phyloP scores from a whole-genome alignment of 2,329 filamentous ascomycete genomes.

The Penicillium sp. region DNA sequence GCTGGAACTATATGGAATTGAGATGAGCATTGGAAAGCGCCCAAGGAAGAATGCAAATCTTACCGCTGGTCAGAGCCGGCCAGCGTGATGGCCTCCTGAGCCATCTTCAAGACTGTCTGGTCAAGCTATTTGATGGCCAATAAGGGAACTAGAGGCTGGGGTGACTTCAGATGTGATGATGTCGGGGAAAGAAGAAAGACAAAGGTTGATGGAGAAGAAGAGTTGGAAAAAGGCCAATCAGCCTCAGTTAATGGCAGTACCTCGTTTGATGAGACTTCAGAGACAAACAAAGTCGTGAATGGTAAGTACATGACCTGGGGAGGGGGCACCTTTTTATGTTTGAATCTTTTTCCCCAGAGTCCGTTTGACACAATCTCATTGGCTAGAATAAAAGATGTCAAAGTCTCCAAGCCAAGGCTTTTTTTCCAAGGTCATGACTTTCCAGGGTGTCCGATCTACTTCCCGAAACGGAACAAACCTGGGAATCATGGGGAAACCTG shows the following conservation, averaged over 20 bases:
- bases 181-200: neutral
- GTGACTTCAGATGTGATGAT: neutral
- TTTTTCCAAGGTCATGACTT: neutral
- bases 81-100: conserved; percentile 9
- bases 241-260: neutral
- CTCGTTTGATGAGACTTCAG: neutral
- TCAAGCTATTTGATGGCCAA: neutral
- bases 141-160: neutral
- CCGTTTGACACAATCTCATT: conserved; percentile 8
- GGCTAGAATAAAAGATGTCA: neutral
- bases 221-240: neutral
- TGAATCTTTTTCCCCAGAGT: neutral
- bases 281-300: neutral
- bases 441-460: conserved; percentile 6
- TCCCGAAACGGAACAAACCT: conserved; percentile 12
- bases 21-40: neutral
- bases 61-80: conserved; percentile 4
- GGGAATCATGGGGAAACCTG: conserved; percentile 10
- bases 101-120: conserved; percentile 3
- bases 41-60: neutral
- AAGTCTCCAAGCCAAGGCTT: neutral
- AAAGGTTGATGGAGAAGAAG: neutral
- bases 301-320: neutral
- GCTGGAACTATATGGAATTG: conserved; percentile 4
- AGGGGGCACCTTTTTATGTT: conserved; percentile 10